Evolutionary conservation across 2,329 filamentous ascomycete genomes (phyloP), one percentile per base, ranked within the genome.

Genomic region (Fusarium sp.): DNA sequence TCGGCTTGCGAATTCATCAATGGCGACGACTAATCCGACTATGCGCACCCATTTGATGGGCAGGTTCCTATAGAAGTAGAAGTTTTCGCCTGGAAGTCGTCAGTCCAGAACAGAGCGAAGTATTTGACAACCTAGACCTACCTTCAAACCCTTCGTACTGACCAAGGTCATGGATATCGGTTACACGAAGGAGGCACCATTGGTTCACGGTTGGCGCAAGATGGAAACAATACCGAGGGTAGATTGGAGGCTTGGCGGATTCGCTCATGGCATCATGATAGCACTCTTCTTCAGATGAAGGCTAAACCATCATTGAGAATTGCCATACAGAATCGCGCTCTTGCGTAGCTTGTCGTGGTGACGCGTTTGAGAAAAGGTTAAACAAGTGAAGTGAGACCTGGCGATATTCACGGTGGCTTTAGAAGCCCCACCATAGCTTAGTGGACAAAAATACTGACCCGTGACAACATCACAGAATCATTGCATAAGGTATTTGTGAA

Each of bases 31-130:
- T 14, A 94, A 81, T 35, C 93, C 93, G 12, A 90, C 87, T 37
- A 95, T 80, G 69, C 91, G 90, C 59, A 93, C 88, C 88, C 91
- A 95, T 86, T 90, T 89, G 74, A 95, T 89, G 1, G 93, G 93
- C 73, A 95, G 90, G 79, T 94, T 95, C 55, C 86, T 81, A 82
- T 90, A 86, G 80, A 94, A 94, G 78, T 86, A 91, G 38, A 91
- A 83, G 70, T 86, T 83, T 76, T 89, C 86, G 54, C 85, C 85
- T 82, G 27, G 9, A 35, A 16, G 4, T 7, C 10, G 58, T 78
- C 29, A 77, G 72, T 55, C 14, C 16, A 31, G 1, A 8, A 18
- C 12, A 48, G 4, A 21, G n/a, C 35, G n/a, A 25, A 31, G 14
- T 10, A 33, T 33, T 6, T 7, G n/a, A 9, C 2, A 18, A 19